These are phyloP conservation scores for Nicotiana tomentosiformis DNA, from an alignment of 257 asterid genomes.

Conservation along the genomic window DNA sequence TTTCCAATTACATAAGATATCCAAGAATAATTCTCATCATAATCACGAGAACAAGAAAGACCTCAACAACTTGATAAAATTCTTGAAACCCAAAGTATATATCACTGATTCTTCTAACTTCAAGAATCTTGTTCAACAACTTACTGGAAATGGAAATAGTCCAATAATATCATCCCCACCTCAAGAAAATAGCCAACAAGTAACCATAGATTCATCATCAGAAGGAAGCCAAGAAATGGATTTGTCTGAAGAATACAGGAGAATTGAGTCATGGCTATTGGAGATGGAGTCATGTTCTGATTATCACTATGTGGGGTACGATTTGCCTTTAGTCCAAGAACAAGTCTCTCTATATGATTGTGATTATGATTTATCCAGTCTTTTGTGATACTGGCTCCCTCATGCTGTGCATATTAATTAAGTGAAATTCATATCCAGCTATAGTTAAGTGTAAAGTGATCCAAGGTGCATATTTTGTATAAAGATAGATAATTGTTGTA, in stretches of 20 bases:
- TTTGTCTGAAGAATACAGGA: conserved; percentile 14
- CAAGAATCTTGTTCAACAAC: conserved; percentile 52
- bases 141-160: conserved; percentile 34
- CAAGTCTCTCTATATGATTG: conserved; percentile 40
- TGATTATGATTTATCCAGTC: conserved; percentile 22
- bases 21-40: conserved; percentile 8
- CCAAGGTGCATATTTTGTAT: neutral
- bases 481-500: neutral
- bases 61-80: conserved; percentile 29
- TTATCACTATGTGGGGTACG: conserved; percentile 6
- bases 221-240: conserved; percentile 14
- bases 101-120: conserved; percentile 39
- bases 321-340: conserved; percentile 23
- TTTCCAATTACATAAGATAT: conserved; percentile 8
- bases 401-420: too few species aligned
- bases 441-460: neutral
- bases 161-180: conserved; percentile 4
- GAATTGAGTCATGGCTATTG: conserved; percentile 43
- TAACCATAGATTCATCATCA: conserved; percentile 29
- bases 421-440: too few species aligned
- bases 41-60: conserved; percentile 28
- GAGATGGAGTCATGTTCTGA: conserved; percentile 30
- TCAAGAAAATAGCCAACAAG: conserved; percentile 13
- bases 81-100: conserved; percentile 44
- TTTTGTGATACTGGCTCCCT: too few species aligned